Conservation (phyloP, 441 rosid genomes). For the Populus hybrid region DNA sequence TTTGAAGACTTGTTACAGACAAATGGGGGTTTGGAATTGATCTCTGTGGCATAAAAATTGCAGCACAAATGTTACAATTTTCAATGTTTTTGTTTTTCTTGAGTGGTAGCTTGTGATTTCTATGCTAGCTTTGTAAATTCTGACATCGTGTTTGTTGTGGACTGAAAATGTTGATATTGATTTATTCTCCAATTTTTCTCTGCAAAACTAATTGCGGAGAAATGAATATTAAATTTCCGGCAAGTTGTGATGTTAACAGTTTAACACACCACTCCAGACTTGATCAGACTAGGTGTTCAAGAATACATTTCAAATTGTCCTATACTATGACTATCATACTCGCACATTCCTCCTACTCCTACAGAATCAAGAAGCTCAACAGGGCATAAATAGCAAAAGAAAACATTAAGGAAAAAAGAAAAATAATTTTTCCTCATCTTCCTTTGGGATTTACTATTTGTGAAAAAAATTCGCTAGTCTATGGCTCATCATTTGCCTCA, state of each 20-base stretch:
- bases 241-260: no score
- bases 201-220: no score
- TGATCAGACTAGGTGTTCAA: no score
- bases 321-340: no score
- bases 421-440: conserved; percentile 37
- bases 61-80: background rate
- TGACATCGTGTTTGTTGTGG: background rate
- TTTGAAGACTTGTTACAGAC: background rate
- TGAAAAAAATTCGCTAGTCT: conserved; percentile 77
- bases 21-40: background rate
- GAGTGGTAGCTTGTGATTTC: background rate
- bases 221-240: no score
- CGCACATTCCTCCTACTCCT: no score
- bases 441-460: conserved; percentile 93
- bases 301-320: no score
- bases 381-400: no score
- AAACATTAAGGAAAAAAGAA: no score
- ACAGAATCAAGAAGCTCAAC: no score
- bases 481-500: conserved; percentile 72
- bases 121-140: background rate
- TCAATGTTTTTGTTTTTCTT: background rate
- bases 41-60: background rate
- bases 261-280: no score
- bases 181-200: background rate
- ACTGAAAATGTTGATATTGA: background rate